Percentiles rank a stretch among this genome's conserved stretches.
Evolutionary conservation across 148 eudicot species (phyloP).

Genomic region (Nepenthes mirabilis): DNA sequence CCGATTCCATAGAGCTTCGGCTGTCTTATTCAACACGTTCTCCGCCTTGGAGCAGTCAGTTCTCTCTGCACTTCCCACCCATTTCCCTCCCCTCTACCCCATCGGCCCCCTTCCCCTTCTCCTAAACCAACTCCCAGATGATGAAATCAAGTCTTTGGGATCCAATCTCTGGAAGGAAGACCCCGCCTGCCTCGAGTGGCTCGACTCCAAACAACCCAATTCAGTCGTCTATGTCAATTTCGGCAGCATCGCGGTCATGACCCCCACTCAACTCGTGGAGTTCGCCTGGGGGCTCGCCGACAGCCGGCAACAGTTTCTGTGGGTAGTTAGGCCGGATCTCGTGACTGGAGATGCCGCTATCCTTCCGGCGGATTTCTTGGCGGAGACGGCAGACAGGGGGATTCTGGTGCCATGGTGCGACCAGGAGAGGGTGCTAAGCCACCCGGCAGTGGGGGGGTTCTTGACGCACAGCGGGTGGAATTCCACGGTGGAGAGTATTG

Average conservation of each 20-base stretch:
- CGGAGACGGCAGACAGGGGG: constrained; percentile 6
- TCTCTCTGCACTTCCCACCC: too few species aligned
- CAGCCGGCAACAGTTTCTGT: constrained; percentile 17
- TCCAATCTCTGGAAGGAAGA: constrained; percentile 19
- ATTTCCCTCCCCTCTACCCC: too few species aligned
- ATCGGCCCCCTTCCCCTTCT: too few species aligned
- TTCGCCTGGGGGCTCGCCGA: constrained; percentile 29
- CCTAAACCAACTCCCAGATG: too few species aligned
- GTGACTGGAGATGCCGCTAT: constrained; percentile 6
- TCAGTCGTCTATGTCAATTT: too few species aligned
- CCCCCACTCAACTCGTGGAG: constrained; percentile 11
- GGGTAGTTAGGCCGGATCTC: constrained; percentile 22
- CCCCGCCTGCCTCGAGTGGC: background rate
- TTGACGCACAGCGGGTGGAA: constrained; percentile 28
- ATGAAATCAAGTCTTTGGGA: too few species aligned
- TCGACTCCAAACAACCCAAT: too few species aligned
- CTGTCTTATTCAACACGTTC: too few species aligned
- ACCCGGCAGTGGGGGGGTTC: constrained; percentile 19
- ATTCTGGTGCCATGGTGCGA: constrained; percentile 17
- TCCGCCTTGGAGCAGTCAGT: too few species aligned
- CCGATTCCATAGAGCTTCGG: background rate
- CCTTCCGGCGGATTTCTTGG: constrained; percentile 16
- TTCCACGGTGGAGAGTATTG: constrained; percentile 12
- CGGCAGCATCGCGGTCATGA: too few species aligned
- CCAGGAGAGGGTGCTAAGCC: constrained; percentile 19